Conservation (phyloP, 441 rosid genomes). For the Bruguiera hainesii region DNA sequence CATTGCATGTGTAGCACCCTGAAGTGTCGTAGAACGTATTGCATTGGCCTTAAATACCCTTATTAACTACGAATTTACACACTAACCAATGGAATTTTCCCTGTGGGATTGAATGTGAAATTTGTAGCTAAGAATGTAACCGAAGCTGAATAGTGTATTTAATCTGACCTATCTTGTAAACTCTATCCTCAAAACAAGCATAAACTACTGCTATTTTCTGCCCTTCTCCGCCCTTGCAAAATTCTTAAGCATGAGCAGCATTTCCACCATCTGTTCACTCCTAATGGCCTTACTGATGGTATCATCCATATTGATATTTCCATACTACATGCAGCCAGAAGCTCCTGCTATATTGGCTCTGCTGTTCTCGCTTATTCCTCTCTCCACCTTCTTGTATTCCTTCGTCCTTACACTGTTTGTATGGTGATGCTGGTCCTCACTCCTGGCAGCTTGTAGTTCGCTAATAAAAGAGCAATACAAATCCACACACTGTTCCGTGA, state of each 20-base stretch:
- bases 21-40: too few relatives aligned
- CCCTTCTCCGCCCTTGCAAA: background rate
- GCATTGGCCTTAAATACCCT: too few relatives aligned
- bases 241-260: background rate
- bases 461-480: too few relatives aligned
- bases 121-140: background rate
- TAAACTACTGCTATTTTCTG: background rate
- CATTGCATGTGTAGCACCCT: too few relatives aligned
- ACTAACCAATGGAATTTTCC: too few relatives aligned
- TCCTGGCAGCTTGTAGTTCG: too few relatives aligned
- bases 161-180: background rate
- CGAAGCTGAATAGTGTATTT: background rate
- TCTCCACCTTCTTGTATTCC: slow-evolving; percentile 6
- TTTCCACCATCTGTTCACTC: background rate
- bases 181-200: background rate
- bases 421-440: background rate
- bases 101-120: too few relatives aligned
- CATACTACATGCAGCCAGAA: slow-evolving; percentile 21
- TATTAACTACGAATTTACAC: too few relatives aligned
- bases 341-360: slow-evolving; percentile 11
- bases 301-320: slow-evolving; percentile 14
- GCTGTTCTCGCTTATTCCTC: slow-evolving; percentile 11
- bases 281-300: slow-evolving; percentile 9
- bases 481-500: too few relatives aligned
- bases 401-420: slow-evolving; percentile 5